Evolutionary conservation across 1,139 yeast genomes (phyloP).

Genomic region (Eremothecium cymbalariae): DNA sequence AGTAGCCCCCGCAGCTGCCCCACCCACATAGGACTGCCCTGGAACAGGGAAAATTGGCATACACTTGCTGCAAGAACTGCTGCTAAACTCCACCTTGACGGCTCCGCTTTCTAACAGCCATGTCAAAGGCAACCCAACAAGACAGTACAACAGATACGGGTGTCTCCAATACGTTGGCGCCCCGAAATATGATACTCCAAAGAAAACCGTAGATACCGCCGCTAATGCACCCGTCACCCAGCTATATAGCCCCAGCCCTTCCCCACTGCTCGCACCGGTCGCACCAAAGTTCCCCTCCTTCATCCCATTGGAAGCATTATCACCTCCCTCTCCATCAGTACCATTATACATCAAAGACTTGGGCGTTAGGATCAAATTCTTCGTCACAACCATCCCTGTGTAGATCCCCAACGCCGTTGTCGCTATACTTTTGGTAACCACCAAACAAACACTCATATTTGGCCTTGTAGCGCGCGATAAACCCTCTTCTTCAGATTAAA

Average conservation of each 20-base stretch:
- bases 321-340: too few relatives aligned
- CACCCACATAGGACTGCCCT: too few relatives aligned
- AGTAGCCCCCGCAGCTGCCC: slow-evolving; percentile 1
- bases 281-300: too few relatives aligned
- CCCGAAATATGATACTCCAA: slow-evolving; percentile 11
- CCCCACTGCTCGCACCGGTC: too few relatives aligned
- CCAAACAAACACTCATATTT: slow-evolving; percentile 11
- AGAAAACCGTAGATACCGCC: slow-evolving; percentile 9
- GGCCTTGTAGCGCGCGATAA: not conserved
- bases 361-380: slow-evolving; percentile 2
- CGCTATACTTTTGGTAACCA: slow-evolving; percentile 13
- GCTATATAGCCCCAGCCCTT: too few relatives aligned
- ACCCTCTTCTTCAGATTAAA: too few relatives aligned
- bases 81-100: not conserved
- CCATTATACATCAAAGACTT: too few relatives aligned
- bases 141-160: slow-evolving; percentile 13
- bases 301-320: too few relatives aligned
- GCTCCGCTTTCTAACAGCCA: slow-evolving; percentile 4
- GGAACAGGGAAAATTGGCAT: not conserved
- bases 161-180: slow-evolving; percentile 14
- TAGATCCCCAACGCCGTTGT: slow-evolving; percentile 12
- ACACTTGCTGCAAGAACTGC: slow-evolving; percentile 1
- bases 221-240: slow-evolving; percentile 9
- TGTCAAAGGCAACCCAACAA: slow-evolving; percentile 9
- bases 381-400: slow-evolving; percentile 9